Evolutionary conservation across 2,329 filamentous ascomycete genomes (phyloP).

Genomic region (Cladorrhinum sp.): DNA sequence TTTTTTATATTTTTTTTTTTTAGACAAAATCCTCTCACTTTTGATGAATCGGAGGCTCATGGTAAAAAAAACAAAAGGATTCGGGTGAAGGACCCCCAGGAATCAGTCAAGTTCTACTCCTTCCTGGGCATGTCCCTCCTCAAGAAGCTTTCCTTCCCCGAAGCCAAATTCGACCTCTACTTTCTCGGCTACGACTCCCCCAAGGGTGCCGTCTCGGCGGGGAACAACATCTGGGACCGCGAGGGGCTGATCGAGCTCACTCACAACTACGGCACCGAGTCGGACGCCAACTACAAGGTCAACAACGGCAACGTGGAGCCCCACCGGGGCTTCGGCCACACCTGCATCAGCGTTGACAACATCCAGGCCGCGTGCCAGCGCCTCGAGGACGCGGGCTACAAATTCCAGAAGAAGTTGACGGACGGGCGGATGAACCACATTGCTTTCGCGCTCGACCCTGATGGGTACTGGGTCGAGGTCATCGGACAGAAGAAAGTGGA

Average conservation of each 20-base stretch:
- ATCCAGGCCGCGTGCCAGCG: conserved; percentile 87
- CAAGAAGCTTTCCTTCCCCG: conserved; percentile 76
- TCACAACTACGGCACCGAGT: conserved; percentile 84
- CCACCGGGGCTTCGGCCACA: conserved; percentile 78
- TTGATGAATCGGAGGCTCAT: neutral
- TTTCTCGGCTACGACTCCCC: conserved; percentile 87
- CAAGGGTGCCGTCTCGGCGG: conserved; percentile 65
- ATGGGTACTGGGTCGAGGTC: conserved; percentile 84
- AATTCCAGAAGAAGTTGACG: conserved; percentile 90
- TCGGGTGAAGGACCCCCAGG: conserved; percentile 90
- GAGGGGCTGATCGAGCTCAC: conserved; percentile 87
- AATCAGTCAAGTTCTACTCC: conserved; percentile 90
- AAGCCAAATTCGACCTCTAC: conserved; percentile 92
- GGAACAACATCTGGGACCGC: conserved; percentile 72
- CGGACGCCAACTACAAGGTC: conserved; percentile 74
- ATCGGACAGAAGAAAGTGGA: conserved; percentile 70
- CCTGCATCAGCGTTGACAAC: conserved; percentile 78
- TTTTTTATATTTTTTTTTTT: neutral
- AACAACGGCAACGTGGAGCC: conserved; percentile 92
- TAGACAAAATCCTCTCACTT: neutral
- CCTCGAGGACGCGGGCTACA: conserved; percentile 85
- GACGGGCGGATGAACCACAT: conserved; percentile 87
- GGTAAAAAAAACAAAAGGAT: conserved; percentile 55
- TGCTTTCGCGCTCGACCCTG: conserved; percentile 85
- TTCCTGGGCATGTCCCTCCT: conserved; percentile 84